Base-by-base conservation (phyloP, 345 rosid species). In the Arabis hirsuta region DNA sequence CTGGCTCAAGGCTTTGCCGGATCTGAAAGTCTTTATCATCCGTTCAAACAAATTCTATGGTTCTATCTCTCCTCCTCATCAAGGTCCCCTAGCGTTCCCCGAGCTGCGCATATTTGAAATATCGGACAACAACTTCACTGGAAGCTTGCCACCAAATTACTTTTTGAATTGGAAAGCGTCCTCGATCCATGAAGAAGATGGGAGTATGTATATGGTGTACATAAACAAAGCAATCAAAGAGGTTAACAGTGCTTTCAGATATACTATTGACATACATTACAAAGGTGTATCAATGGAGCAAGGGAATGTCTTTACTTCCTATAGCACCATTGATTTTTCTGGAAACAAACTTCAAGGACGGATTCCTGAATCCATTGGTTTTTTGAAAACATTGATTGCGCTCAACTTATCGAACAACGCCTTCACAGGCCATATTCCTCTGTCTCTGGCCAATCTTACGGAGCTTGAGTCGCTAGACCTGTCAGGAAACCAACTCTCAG, bases 331-430 rank as follows among this genome's bases (percentile, higher is more conserved):
- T 67, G 61, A 54, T 27, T 67, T 67, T 51, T 65, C 70, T 38
- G 48, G 70, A 9, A 65, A 65, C 14, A 65, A 26, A 26, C 59
- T 65, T 65, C 38, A 65, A 65, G 70, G 70, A 65, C 59, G 26
- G 39, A 65, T 65, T 52, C 70, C 70, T 52, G 70, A 52, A n/a
- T 65, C 70, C 26, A 39, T 65, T 38, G 70, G 70, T 52, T 38
- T 65, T 0, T 39, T 65, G 50, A 65, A 52, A 2, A 48, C n/a
- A 51, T 2, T 65, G 39, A 65, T 65, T 5, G 70, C 70, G 26
- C 70, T 65, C 26, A 65, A 65, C 58, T 52, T 65, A 65, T 65
- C 70, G 6, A 65, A 65, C 50, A 65, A 65, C 26, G 70, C 70
- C 48, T 65, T 65, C 38, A 65, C 70, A 1, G 26, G 48, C 9